A percentile compares a stretch with the other conserved stretches of the same genome.
These are phyloP conservation scores for Blastomyces parvus DNA, from an alignment of 2,329 filamentous ascomycete genomes.

Conservation along the genomic window DNA sequence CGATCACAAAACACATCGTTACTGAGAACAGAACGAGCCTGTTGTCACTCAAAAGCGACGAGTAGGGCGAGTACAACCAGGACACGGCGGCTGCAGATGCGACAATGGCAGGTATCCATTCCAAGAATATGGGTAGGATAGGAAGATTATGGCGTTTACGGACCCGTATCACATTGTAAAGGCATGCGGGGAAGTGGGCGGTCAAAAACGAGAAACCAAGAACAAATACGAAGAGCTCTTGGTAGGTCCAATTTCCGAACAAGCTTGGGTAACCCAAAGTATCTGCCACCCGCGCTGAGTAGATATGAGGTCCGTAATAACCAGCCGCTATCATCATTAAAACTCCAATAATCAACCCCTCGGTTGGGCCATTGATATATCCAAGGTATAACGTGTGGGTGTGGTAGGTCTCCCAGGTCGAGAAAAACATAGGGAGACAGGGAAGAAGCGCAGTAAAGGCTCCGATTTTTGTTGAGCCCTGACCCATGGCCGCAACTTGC, in stretches of 20 bases:
- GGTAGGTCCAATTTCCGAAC: slow-evolving; percentile 64
- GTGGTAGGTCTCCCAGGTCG: slow-evolving; percentile 98
- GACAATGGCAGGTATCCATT: slow-evolving; percentile 85
- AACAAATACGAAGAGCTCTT: slow-evolving; percentile 76
- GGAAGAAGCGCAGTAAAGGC: slow-evolving; percentile 87
- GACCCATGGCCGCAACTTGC: slow-evolving; percentile 85
- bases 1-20: slow-evolving; percentile 94
- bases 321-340: slow-evolving; percentile 78
- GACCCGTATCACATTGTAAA: slow-evolving; percentile 73
- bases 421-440: slow-evolving; percentile 97
- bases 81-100: slow-evolving; percentile 65
- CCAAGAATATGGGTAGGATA: slow-evolving; percentile 72
- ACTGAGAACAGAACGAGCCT: slow-evolving; percentile 85
- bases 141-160: slow-evolving; percentile 63
- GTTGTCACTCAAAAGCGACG: slow-evolving; percentile 69
- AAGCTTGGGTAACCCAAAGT: slow-evolving; percentile 55
- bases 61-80: slow-evolving; percentile 88
- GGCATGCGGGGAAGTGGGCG: slow-evolving; percentile 77
- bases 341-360: slow-evolving; percentile 84
- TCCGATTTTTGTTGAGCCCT: slow-evolving; percentile 73
- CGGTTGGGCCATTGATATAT: slow-evolving; percentile 93
- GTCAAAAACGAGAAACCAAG: slow-evolving; percentile 57
- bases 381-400: slow-evolving; percentile 95
- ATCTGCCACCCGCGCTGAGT: slow-evolving; percentile 64
- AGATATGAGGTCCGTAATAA: slow-evolving; percentile 78